Evolutionary conservation across 768 basidiomycete genomes (phyloP).

Genomic region (Leucosporidium scottii): DNA sequence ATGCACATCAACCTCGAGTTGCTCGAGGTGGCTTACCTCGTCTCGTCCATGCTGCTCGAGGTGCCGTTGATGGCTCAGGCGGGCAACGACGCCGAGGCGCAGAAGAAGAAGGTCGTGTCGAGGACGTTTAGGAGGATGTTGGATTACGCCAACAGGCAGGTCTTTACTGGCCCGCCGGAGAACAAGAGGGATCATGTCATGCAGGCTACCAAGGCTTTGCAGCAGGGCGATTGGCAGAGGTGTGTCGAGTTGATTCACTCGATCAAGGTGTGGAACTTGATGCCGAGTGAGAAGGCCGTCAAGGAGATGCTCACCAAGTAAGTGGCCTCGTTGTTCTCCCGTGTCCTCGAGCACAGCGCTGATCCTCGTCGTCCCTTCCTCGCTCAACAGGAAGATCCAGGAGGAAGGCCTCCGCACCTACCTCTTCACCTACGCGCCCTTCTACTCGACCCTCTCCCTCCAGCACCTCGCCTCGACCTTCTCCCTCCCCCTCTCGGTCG

Average conservation of each 20-base stretch:
- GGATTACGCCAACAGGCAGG: conserved; percentile 94
- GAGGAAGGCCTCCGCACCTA: conserved; percentile 95
- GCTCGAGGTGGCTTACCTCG: conserved; percentile 92
- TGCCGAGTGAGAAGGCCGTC: conserved; percentile 78
- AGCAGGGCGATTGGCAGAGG: conserved; percentile 94
- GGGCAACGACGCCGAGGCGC: conserved; percentile 87
- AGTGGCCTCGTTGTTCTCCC: conserved; percentile 36
- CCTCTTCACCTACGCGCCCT: conserved; percentile 92
- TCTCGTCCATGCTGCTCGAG: conserved; percentile 97
- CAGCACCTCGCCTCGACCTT: conserved; percentile 80
- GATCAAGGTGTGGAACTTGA: conserved; percentile 96
- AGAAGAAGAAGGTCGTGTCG: conserved; percentile 85
- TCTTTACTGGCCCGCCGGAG: conserved; percentile 74
- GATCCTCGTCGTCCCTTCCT: conserved; percentile 5
- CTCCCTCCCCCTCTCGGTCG: conserved; percentile 66
- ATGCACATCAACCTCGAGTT: conserved; percentile 99
- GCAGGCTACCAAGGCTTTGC: conserved; percentile 94
- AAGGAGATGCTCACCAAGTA: conserved; percentile 94
- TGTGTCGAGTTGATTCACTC: conserved; percentile 86
- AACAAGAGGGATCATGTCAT: conserved; percentile 98
- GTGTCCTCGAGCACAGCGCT: background rate
- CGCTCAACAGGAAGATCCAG: conserved; percentile 74
- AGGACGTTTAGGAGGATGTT: conserved; percentile 91
- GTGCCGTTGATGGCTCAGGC: conserved; percentile 73
- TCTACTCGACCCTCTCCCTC: conserved; percentile 86